Conservation (phyloP, 768 basidiomycete species). For the Leccinellum rugosiceps region DNA sequence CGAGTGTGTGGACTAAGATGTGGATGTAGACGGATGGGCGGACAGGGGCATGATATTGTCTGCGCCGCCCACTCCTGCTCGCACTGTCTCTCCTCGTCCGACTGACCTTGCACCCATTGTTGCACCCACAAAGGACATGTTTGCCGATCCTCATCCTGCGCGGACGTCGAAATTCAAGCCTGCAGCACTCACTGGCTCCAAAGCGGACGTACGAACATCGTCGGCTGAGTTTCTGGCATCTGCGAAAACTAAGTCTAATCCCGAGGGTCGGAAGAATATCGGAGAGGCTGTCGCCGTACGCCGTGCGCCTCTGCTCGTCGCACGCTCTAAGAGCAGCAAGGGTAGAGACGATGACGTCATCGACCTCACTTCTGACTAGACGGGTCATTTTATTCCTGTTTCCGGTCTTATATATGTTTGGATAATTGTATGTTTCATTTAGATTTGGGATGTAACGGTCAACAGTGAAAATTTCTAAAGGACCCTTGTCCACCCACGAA, state of each 20-base stretch:
- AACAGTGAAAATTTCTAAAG: too few species aligned
- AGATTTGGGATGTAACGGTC: too few species aligned
- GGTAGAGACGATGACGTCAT: slow-evolving; percentile 32
- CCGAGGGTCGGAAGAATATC: not conserved
- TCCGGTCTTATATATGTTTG: too few species aligned
- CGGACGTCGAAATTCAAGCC: slow-evolving; percentile 22
- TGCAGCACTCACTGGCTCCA: not conserved
- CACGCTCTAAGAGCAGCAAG: slow-evolving; percentile 17
- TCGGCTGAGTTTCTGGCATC: not conserved
- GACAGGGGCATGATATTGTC: slow-evolving; percentile 28
- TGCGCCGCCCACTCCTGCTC: slow-evolving; percentile 17
- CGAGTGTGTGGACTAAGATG: too few species aligned
- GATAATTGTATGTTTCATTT: too few species aligned
- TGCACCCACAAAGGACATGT: not conserved
- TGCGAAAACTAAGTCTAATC: not conserved
- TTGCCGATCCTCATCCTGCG: not conserved
- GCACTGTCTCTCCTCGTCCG: not conserved
- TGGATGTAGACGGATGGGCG: slow-evolving; percentile 12
- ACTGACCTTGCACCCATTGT: not conserved
- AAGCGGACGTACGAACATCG: not conserved
- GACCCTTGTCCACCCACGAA: too few species aligned
- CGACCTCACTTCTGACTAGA: slow-evolving; percentile 37
- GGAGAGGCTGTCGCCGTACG: not conserved
- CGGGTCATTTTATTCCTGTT: not conserved
- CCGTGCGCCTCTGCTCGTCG: slow-evolving; percentile 20